Percentiles rank a stretch among this genome's conserved stretches.
Conservation (phyloP, 441 rosid species). For the Macaranga tanarius region DNA sequence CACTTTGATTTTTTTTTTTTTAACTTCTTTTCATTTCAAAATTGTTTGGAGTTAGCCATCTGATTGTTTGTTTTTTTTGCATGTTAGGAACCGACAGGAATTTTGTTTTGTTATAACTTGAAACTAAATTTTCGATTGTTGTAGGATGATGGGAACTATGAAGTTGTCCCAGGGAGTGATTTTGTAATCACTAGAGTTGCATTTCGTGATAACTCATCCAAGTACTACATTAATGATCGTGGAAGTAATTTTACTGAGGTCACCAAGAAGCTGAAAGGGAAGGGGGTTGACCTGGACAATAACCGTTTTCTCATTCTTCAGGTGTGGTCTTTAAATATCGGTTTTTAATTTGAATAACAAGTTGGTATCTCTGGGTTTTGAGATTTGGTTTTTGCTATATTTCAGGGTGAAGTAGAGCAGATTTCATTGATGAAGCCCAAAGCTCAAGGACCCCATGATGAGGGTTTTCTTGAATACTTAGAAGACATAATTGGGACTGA, state of each 20-base stretch:
- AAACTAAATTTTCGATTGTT: constrained; percentile 23
- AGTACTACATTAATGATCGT: constrained; percentile 80
- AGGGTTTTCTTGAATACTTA: constrained; percentile 94
- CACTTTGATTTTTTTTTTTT: no score
- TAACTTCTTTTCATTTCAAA: no score
- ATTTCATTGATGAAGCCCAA: constrained; percentile 97
- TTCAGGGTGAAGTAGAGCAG: constrained; percentile 98
- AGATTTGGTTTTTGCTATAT: constrained; percentile 23
- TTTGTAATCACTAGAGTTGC: constrained; percentile 91
- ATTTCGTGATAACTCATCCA: constrained; percentile 92
- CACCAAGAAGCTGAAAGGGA: constrained; percentile 79
- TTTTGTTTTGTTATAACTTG: neutral
- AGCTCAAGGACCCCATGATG: constrained; percentile 96
- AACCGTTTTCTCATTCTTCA: constrained; percentile 96
- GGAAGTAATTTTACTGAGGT: constrained; percentile 93
- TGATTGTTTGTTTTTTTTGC: no score
- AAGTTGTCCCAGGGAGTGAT: constrained; percentile 84
- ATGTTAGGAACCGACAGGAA: no score
- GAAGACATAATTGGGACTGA: constrained; percentile 95
- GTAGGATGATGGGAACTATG: constrained; percentile 80
- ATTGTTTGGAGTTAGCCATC: no score
- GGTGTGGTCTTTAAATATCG: constrained; percentile 37
- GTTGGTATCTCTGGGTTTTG: constrained; percentile 15
- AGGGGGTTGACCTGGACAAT: constrained; percentile 96
- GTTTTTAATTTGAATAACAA: neutral